These are phyloP conservation scores for Paracoccidioides lutzii DNA, from an alignment of 2,329 filamentous ascomycete species.

Conservation along the genomic window DNA sequence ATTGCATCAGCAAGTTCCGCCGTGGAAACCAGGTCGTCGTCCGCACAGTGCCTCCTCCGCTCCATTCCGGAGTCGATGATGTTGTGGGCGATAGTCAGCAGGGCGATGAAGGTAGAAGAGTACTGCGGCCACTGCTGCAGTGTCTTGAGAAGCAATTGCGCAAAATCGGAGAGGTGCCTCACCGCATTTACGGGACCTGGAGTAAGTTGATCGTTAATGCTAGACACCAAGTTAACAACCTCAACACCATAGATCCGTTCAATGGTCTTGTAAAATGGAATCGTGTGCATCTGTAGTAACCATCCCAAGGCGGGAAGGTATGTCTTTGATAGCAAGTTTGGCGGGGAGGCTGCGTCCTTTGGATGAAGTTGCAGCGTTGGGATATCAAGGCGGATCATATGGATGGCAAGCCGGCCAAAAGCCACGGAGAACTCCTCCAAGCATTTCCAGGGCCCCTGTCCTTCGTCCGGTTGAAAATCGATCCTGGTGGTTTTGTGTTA, in stretches of 20 bases:
- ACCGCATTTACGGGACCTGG: slow-evolving; percentile 17
- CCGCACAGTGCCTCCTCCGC: slow-evolving; percentile 13
- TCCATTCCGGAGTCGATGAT: slow-evolving; percentile 22
- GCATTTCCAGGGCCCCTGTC: slow-evolving; percentile 17
- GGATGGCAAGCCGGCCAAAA: slow-evolving; percentile 29
- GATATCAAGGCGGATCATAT: slow-evolving; percentile 30
- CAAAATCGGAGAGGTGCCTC: slow-evolving; percentile 19
- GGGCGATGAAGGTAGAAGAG: slow-evolving; percentile 12
- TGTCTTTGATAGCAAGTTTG: slow-evolving; percentile 20
- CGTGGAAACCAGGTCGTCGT: slow-evolving; percentile 14
- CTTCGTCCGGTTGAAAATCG: slow-evolving; percentile 22
- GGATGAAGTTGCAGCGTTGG: slow-evolving; percentile 18
- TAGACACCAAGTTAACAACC: slow-evolving; percentile 16
- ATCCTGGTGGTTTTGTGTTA: slow-evolving; percentile 12
- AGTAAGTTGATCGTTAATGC: slow-evolving; percentile 19
- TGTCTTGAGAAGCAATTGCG: slow-evolving; percentile 17
- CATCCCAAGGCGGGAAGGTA: slow-evolving; percentile 27
- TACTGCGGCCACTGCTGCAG: slow-evolving; percentile 21
- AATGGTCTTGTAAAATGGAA: slow-evolving; percentile 28
- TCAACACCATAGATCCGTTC: slow-evolving; percentile 20
- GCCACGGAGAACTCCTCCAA: slow-evolving; percentile 31
- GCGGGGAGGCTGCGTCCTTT: slow-evolving; percentile 18
- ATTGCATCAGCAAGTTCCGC: slow-evolving; percentile 11
- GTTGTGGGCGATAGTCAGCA: slow-evolving; percentile 17
- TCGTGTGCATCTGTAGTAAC: slow-evolving; percentile 21